Base-by-base conservation (phyloP, 495 filamentous ascomycete species). In the Aspergillus leporis region DNA sequence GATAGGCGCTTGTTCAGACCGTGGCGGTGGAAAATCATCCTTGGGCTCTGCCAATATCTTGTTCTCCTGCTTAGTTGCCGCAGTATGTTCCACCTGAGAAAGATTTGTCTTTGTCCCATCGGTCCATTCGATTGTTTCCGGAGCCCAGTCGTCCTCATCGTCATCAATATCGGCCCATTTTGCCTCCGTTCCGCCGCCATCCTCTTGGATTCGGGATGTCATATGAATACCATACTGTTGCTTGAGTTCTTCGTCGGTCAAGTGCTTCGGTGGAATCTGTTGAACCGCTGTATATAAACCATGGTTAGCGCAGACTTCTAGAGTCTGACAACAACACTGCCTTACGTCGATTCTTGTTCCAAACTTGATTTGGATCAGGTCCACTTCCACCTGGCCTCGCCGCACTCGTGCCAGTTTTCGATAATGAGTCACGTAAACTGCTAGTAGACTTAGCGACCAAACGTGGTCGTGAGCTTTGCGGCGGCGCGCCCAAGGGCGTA, bases 101-200 rank as follows among this genome's bases (percentile, higher is more conserved):
- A 96, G 80, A 38, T 86, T 89, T 55, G 92, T 90, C 76, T 98
- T 97, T 14, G 93, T 98, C 32, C 93, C 93, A 72, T 99, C 94
- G 62, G 89, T 92, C 94, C 94, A 99, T 61, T 96, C 91, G 59
- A 98, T 96, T 7, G 89, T 88, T 61, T 98, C 93, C 0, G 94
- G 95, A 3, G 89, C 92, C 94, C 94, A 99, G 69, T 98, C 93
- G 56, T 98, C 94, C 69, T 97, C 92, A 62, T 99, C 94, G 58
- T 99, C 94, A 58, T 98, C 94, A 58, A 98, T 97, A 77, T 99
- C 94, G 18, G 95, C 94, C 94, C 94, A 99, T 69, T 92, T 93
- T 16, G 92, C 85, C 53, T 93, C 90, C 59, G 93, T 92, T 16
- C 89, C 87, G 43, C 83, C 84, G 14, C 85, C 84, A 66, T 98